These are phyloP conservation scores for Trypanosoma cruzi DNA, from an alignment of 208 protist species.

Conservation along the genomic window DNA sequence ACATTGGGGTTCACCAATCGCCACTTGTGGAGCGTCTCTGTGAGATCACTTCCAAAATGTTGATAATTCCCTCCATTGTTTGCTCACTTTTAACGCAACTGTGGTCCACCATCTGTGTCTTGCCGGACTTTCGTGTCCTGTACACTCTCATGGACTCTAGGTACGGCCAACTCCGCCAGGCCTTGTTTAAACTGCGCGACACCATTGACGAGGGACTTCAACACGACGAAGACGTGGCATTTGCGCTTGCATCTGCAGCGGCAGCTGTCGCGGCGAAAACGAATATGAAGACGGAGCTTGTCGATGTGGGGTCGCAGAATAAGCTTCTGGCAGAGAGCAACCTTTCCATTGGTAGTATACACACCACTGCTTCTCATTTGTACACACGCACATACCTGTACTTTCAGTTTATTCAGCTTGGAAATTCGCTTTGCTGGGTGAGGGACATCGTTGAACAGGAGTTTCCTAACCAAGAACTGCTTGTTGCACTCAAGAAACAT, in stretches of 20 bases:
- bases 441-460: slow-evolving; percentile 10
- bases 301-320: neutral
- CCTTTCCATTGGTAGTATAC: neutral
- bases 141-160: slow-evolving; percentile 69
- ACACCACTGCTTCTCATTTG: slow-evolving; percentile 23
- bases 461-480: slow-evolving; percentile 27
- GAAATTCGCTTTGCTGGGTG: slow-evolving; percentile 19
- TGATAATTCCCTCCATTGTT: slow-evolving; percentile 43
- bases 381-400: slow-evolving; percentile 40
- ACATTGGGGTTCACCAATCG: slow-evolving; percentile 42
- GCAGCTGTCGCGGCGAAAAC: slow-evolving; percentile 26
- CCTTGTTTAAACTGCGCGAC: slow-evolving; percentile 41
- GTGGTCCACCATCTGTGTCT: slow-evolving; percentile 45
- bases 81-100: slow-evolving; percentile 49
- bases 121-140: slow-evolving; percentile 69
- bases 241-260: slow-evolving; percentile 32
- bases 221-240: slow-evolving; percentile 30
- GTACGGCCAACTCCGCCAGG: slow-evolving; percentile 42
- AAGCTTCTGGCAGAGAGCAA: neutral
- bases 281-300: neutral
- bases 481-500: slow-evolving; percentile 36
- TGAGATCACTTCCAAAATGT: slow-evolving; percentile 40
- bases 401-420: slow-evolving; percentile 29
- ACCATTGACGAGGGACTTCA: slow-evolving; percentile 35
- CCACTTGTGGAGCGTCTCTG: slow-evolving; percentile 43